Conservation (phyloP, 345 rosid species). For the Litchi chinensis region DNA sequence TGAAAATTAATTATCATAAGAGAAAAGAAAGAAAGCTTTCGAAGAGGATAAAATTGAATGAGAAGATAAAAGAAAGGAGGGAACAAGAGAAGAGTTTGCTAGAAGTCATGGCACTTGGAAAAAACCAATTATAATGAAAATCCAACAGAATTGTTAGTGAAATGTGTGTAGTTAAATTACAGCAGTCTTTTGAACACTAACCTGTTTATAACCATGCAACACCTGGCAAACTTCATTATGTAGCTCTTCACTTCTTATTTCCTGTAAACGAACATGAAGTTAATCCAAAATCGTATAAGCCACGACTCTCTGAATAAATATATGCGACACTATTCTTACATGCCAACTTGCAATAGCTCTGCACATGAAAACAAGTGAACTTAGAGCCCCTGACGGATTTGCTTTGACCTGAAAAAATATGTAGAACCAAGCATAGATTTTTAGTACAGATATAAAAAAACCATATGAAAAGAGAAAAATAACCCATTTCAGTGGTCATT, state of each 20-base stretch:
- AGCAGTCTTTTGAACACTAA: constrained; percentile 23
- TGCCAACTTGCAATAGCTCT: constrained; percentile 97
- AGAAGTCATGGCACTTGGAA: not conserved
- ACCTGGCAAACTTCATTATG: constrained; percentile 89
- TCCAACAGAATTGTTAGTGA: not conserved
- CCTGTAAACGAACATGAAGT: constrained; percentile 39
- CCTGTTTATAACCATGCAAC: constrained; percentile 90
- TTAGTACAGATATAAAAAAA: not conserved
- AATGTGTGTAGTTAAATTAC: not conserved
- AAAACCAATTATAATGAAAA: not conserved
- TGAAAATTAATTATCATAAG: not conserved
- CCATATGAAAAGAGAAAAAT: not conserved
- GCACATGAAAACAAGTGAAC: constrained; percentile 84
- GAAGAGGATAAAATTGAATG: not conserved
- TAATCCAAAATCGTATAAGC: constrained; percentile 1
- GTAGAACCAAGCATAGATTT: constrained; percentile 10
- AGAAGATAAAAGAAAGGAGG: not conserved
- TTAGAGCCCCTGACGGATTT: constrained; percentile 91
- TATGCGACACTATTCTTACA: constrained; percentile 48
- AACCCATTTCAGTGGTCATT: not conserved
- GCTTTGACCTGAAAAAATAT: constrained; percentile 61
- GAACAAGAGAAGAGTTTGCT: not conserved
- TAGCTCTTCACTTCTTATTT: constrained; percentile 83
- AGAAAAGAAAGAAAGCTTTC: not conserved
- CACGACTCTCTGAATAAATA: not conserved